These are phyloP conservation scores for Colletotrichum falcatum DNA, from an alignment of 2,329 filamentous ascomycete genomes.

Conservation along the genomic window DNA sequence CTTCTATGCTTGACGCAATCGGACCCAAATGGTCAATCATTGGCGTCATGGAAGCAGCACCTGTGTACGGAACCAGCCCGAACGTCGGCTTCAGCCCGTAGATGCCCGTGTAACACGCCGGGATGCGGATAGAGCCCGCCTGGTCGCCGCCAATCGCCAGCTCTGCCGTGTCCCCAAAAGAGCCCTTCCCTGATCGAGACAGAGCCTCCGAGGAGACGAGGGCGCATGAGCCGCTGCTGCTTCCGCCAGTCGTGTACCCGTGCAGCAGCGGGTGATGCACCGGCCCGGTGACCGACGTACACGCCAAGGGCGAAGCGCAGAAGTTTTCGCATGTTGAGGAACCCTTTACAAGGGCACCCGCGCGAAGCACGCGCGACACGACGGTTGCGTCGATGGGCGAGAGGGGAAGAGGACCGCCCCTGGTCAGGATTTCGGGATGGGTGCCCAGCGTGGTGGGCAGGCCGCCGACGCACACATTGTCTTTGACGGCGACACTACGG, in stretches of 20 bases:
- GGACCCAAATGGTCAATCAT: conserved; percentile 59
- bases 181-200: conserved; percentile 10
- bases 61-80: conserved; percentile 62
- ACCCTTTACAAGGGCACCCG: conserved; percentile 50
- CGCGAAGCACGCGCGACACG: conserved; percentile 50
- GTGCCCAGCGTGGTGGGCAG: conserved; percentile 52
- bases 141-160: conserved; percentile 55
- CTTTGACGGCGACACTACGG: conserved; percentile 51
- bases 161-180: conserved; percentile 47
- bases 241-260: conserved; percentile 51
- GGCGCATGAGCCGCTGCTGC: conserved; percentile 50
- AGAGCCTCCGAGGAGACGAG: conserved; percentile 46
- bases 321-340: conserved; percentile 54
- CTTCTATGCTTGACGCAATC: conserved; percentile 55
- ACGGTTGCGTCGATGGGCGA: conserved; percentile 52
- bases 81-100: conserved; percentile 60
- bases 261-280: conserved; percentile 51
- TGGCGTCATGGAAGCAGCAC: conserved; percentile 53
- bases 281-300: conserved; percentile 50
- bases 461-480: conserved; percentile 51
- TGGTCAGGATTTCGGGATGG: conserved; percentile 47
- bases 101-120: conserved; percentile 52
- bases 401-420: conserved; percentile 46
- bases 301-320: conserved; percentile 52
- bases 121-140: conserved; percentile 53